Conservation (phyloP, 2,329 filamentous ascomycete genomes). For the Biscogniauxia marginata region DNA sequence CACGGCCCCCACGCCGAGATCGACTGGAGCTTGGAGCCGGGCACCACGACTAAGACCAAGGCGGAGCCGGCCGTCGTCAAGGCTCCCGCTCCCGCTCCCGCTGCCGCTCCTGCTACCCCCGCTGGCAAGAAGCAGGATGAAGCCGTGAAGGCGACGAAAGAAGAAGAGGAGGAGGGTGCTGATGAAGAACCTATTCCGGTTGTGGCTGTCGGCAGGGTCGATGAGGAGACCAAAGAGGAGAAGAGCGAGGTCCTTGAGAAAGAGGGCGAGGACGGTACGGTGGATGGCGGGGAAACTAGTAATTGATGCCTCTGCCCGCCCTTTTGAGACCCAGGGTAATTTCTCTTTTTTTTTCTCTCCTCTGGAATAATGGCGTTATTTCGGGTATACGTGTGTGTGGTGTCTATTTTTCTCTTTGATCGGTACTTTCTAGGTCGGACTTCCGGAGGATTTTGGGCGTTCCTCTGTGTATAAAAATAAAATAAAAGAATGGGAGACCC, state of each 20-base stretch:
- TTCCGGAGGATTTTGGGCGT: no score
- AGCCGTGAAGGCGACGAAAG: slow-evolving; percentile 14
- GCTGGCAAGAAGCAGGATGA: slow-evolving; percentile 18
- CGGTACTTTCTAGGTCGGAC: no score
- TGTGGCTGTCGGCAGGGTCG: slow-evolving; percentile 24
- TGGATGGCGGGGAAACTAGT: slow-evolving; percentile 1
- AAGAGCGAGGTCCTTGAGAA: slow-evolving; percentile 30
- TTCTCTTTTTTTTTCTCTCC: no score
- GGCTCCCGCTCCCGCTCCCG: no score
- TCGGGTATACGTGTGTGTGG: no score
- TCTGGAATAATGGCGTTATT: no score
- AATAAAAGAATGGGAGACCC: no score
- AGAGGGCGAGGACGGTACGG: slow-evolving; percentile 26
- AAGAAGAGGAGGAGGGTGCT: slow-evolving; percentile 9
- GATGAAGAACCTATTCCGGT: slow-evolving; percentile 16
- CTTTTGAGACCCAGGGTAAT: no score
- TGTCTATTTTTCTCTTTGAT: no score
- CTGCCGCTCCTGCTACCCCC: no score
- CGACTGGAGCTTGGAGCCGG: slow-evolving; percentile 70
- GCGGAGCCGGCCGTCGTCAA: no score
- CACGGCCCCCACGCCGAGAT: slow-evolving; percentile 82
- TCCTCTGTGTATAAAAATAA: no score
- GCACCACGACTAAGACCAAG: slow-evolving; percentile 22
- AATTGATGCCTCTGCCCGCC: not conserved
- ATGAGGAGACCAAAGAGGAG: slow-evolving; percentile 25